Base-by-base conservation (phyloP, 1,284 basidiomycete genomes). In the Tranzscheliella williamsii region DNA sequence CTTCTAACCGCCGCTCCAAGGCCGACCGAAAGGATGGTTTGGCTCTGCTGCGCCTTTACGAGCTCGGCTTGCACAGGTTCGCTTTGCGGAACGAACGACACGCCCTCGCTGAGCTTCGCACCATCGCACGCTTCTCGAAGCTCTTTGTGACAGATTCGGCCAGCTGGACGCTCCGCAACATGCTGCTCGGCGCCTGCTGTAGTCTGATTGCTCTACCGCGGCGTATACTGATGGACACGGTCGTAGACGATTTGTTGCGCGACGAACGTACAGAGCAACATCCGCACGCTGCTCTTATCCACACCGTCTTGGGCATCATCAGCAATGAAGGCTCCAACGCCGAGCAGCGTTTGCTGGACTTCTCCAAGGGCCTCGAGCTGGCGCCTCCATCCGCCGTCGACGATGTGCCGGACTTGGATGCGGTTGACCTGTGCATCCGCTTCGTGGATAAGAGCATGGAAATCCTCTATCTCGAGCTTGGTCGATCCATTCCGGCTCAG, bases 391-490 rank as follows among this genome's bases (percentile, higher is more conserved):
- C 49, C 16, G 39, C 44, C 3, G 16, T 55, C 21, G 62, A 58
- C 8, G 17, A 24, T 4, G 38, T 41, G 7, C 62, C 62, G 2
- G 55, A 65, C 24, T 38, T 65, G 26, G 62, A 65, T 15, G 40
- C 51, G 2, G 44, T 60, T 26, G 62, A 65, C 27, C 40, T 65
- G 5, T 45, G 51, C 44, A 34, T 60, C 6, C 55, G 62, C 18
- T 56, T 60, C 45, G 30, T 60, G 22, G 56, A 64, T 32, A 49
- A 46, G 24, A 38, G 54, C 42, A 57, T 64, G 61, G 54, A 64
- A n/a, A 37, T 44, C 11, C 41, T 57, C 30, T 64, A 64, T 22
- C 22, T 54, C 5, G 61, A 53, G 24, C 34, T 58, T 3, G 61
- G 50, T 13, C 46, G 38, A 26, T 33, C 54, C 3, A 46, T 64